A percentile compares a stretch with the other conserved stretches of the same genome.
Evolutionary conservation across 169 alveolate species (phyloP).

Genomic region (Toxoplasma gondii): DNA sequence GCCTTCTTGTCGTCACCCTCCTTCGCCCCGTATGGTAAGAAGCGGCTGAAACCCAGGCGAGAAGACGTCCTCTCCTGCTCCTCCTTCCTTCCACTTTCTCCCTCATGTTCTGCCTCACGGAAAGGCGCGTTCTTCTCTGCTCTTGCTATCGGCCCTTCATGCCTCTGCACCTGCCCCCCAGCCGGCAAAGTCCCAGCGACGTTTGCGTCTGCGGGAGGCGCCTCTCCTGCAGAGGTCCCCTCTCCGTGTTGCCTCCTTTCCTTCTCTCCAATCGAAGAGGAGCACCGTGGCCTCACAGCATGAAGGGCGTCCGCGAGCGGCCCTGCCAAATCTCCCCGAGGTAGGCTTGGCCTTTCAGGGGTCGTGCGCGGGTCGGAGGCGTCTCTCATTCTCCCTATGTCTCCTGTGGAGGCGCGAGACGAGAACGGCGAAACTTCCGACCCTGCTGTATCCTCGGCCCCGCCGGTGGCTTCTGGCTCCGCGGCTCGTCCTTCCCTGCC

Average conservation of each 20-base stretch:
- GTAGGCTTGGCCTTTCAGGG: background rate
- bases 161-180: no score
- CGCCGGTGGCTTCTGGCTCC: background rate
- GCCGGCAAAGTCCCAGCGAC: no score
- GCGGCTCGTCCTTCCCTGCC: background rate
- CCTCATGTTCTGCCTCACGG: no score
- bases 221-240: no score
- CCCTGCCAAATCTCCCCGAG: background rate
- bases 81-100: no score
- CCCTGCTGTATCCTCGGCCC: background rate
- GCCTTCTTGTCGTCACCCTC: background rate
- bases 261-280: background rate
- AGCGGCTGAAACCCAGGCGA: background rate
- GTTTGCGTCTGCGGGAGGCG: no score
- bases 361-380: background rate
- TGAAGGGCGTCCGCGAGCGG: conserved; percentile 3
- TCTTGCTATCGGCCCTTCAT: no score
- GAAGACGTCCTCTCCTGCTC: no score
- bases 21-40: background rate
- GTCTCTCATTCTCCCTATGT: background rate
- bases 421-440: no score
- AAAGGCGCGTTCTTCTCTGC: no score
- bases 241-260: no score
- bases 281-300: background rate
- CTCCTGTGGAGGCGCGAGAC: background rate